Conservation (phyloP, 2,329 filamentous ascomycete genomes). For the Ceratocystis destructans region DNA sequence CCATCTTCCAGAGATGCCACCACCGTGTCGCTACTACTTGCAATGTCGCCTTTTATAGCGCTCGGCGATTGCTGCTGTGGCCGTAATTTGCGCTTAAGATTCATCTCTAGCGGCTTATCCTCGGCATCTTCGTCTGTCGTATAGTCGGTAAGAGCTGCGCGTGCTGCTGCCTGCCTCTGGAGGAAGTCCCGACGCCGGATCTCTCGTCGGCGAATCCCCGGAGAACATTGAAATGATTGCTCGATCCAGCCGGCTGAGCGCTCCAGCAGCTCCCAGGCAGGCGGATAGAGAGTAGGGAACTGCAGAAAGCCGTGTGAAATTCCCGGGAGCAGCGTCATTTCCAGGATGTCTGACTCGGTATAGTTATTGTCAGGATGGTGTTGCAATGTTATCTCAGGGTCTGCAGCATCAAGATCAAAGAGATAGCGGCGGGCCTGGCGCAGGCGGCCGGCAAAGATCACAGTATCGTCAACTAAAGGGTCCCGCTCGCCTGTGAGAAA, state of each 20-base stretch:
- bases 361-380: conserved; percentile 31
- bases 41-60: conserved; percentile 19
- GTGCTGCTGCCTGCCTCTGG: conserved; percentile 8
- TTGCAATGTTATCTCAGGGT: not conserved
- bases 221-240: conserved; percentile 45
- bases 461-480: conserved; percentile 88
- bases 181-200: conserved; percentile 4
- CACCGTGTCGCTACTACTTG: conserved; percentile 20
- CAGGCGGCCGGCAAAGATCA: conserved; percentile 86
- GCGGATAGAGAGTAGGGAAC: conserved; percentile 75
- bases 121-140: conserved; percentile 40
- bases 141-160: not conserved
- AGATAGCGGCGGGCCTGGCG: conserved; percentile 35
- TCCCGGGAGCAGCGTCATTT: conserved; percentile 74
- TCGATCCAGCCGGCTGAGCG: conserved; percentile 70
- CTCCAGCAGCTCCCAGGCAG: conserved; percentile 78
- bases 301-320: conserved; percentile 91
- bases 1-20: conserved; percentile 19
- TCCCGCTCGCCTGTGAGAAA: conserved; percentile 92
- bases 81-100: conserved; percentile 5
- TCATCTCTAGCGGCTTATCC: conserved; percentile 68
- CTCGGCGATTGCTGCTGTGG: conserved; percentile 17
- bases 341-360: conserved; percentile 33
- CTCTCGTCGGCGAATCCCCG: conserved; percentile 13
- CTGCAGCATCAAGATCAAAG: conserved; percentile 17